These are phyloP conservation scores for Cicer bijugum DNA, from an alignment of 306 rosid species.

Conservation along the genomic window DNA sequence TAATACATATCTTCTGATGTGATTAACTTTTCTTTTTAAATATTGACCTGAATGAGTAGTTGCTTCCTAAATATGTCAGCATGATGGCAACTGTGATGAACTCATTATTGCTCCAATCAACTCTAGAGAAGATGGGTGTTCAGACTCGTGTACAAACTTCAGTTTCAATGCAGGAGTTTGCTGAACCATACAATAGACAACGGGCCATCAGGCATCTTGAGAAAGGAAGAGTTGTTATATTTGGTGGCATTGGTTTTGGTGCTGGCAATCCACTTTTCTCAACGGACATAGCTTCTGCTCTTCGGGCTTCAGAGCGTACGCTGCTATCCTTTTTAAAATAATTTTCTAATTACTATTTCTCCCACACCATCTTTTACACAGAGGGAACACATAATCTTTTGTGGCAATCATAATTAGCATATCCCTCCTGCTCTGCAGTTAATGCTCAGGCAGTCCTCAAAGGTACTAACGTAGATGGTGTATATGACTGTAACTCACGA, in stretches of 20 bases:
- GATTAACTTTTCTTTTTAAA: constrained; percentile 33
- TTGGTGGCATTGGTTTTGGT: constrained; percentile 67
- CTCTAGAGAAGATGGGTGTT: constrained; percentile 73
- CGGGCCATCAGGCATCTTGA: constrained; percentile 77
- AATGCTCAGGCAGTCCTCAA: constrained; percentile 66
- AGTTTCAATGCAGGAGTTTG: constrained; percentile 61
- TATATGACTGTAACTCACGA: constrained; percentile 62
- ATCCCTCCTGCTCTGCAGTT: constrained; percentile 47
- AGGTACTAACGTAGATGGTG: constrained; percentile 63
- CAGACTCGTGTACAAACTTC: constrained; percentile 68
- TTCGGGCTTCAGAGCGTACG: constrained; percentile 69
- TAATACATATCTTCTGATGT: constrained; percentile 31
- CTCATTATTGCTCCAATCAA: constrained; percentile 68
- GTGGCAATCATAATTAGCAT: constrained; percentile 25
- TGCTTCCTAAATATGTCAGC: constrained; percentile 49
- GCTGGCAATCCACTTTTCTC: constrained; percentile 61
- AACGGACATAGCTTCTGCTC: constrained; percentile 67
- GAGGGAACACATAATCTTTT: neutral
- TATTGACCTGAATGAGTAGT: constrained; percentile 33
- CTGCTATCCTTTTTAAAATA: neutral
- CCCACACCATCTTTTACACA: neutral
- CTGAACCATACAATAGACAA: constrained; percentile 70
- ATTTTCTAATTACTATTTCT: constrained; percentile 25
- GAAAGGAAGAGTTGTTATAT: constrained; percentile 76
- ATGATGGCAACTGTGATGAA: constrained; percentile 79